Base-by-base conservation (phyloP, 1,284 basidiomycete species). In the Ustilago nuda region DNA sequence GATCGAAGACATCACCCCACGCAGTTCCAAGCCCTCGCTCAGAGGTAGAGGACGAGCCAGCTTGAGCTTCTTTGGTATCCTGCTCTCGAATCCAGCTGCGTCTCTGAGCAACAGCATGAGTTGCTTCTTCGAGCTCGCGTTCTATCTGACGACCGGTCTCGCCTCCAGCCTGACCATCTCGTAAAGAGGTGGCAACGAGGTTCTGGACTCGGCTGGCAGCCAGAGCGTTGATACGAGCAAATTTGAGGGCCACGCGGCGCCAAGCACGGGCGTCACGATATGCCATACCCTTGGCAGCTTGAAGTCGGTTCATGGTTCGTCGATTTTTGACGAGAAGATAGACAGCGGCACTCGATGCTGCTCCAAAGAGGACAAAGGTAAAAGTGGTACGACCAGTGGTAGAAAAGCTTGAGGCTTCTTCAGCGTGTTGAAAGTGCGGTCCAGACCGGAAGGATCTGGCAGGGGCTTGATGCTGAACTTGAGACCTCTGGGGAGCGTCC, bases 221-320 rank as follows among this genome's bases (percentile, higher is more conserved):
- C 6, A 72, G 58, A 2, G 74, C 74, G 52, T 76, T 76, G 59
- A 76, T 68, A 15, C 51, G 68, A 56, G 74, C 74, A 36, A 76
- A 67, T 48, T 72, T 66, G 30, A 76, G 62, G 8, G 74, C 74
- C 12, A 76, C 74, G n/a, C 62, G 66, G 9, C 74, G 66, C 74
- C 74, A 76, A n/a, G 74, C 74, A 12, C 62, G 62, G 7, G 74
- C 74, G 12, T 76, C 66, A 2, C 69, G 58, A 50, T 68, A 69
- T 7, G 66, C 74, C 0, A 72, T 56, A 46, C 62, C 68, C 45
- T 68, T 76, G 48, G 67, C 69, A 13, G 51, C 58, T 15, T 63
- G 58, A n/a, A 76, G 69, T 12, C 66, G 69, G n/a, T 76, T 72
- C 74, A 76, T 76, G 33, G 53, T 61, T 39, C 63, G 55, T 23